A percentile compares a stretch with the other conserved stretches of the same genome.
These are phyloP conservation scores for Pyrenophora tritici-repentis DNA, from an alignment of 2,329 filamentous ascomycete genomes.

Conservation along the genomic window DNA sequence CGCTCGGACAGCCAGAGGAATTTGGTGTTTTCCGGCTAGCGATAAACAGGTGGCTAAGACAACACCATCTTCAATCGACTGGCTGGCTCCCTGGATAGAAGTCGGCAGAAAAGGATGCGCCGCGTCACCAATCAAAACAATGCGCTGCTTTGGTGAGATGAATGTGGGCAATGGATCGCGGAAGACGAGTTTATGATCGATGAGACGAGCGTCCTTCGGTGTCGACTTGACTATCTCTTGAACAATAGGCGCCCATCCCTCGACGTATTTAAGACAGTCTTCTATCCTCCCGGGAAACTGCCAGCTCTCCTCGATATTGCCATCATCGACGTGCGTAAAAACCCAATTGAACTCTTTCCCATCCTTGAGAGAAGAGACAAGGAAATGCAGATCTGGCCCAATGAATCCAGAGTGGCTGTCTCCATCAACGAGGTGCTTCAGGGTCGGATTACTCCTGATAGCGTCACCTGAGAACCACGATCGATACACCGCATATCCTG, in stretches of 20 bases:
- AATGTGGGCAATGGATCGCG: conserved; percentile 59
- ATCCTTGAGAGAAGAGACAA: conserved; percentile 42
- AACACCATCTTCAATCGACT: conserved; percentile 58
- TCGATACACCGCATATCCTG: conserved; percentile 60
- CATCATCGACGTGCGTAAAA: conserved; percentile 47
- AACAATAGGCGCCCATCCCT: conserved; percentile 39
- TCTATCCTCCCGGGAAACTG: conserved; percentile 39
- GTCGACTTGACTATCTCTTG: conserved; percentile 43
- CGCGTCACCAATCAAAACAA: conserved; percentile 57
- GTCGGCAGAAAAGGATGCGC: conserved; percentile 61
- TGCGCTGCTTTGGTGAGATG: conserved; percentile 55
- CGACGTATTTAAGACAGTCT: conserved; percentile 39
- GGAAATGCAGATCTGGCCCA: conserved; percentile 45
- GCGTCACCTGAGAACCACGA: conserved; percentile 48
- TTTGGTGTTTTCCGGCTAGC: conserved; percentile 31
- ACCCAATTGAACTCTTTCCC: conserved; percentile 47
- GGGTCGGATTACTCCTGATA: conserved; percentile 30
- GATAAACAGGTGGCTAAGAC: conserved; percentile 35
- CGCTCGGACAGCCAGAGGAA: conserved; percentile 30
- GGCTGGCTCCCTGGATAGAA: conserved; percentile 58
- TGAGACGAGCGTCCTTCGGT: conserved; percentile 39
- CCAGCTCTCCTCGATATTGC: conserved; percentile 43
- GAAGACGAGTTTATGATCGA: conserved; percentile 62
- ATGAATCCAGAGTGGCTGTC: conserved; percentile 43
- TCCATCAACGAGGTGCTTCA: conserved; percentile 42